Evolutionary conservation across 495 filamentous ascomycete species (phyloP).

Genomic region (Amniculicola lignicola): DNA sequence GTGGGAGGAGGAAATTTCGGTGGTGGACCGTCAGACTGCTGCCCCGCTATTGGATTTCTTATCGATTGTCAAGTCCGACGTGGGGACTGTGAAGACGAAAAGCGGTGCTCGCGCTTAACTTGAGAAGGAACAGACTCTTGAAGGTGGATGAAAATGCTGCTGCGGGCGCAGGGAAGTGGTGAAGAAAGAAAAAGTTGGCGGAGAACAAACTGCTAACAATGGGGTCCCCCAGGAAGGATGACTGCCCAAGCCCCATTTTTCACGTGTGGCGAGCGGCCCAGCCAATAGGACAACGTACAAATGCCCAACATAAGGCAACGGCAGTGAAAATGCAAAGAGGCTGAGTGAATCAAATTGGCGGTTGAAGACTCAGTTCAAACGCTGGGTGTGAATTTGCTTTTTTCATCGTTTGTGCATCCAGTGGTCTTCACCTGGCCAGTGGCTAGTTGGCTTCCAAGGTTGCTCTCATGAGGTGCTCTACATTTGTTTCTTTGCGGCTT

Average conservation of each 20-base stretch:
- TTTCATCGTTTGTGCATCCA: too few relatives aligned
- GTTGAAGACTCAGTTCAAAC: too few relatives aligned
- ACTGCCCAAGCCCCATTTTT: slow-evolving; percentile 7
- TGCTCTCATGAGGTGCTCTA: too few relatives aligned
- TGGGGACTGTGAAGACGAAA: background rate
- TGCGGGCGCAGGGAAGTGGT: background rate
- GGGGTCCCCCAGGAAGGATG: background rate
- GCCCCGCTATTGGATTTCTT: slow-evolving; percentile 2
- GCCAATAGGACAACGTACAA: too few relatives aligned
- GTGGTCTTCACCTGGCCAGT: too few relatives aligned
- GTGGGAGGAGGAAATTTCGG: slow-evolving; percentile 20
- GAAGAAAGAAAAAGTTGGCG: background rate
- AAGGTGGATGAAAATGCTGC: background rate
- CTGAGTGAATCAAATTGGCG: too few relatives aligned
- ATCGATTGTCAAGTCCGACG: slow-evolving; percentile 11
- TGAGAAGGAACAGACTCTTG: too few relatives aligned
- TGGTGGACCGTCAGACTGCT: slow-evolving; percentile 5
- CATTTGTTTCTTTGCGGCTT: too few relatives aligned
- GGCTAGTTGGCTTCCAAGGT: too few relatives aligned
- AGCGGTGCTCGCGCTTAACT: background rate
- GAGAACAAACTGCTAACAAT: background rate
- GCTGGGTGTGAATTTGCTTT: too few relatives aligned
- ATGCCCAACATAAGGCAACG: too few relatives aligned
- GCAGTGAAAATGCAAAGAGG: too few relatives aligned
- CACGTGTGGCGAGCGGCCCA: background rate